Percentiles rank a stretch among this genome's conserved stretches.
Conservation (phyloP, 2,329 filamentous ascomycete species). For the Colletotrichum noveboracense region DNA sequence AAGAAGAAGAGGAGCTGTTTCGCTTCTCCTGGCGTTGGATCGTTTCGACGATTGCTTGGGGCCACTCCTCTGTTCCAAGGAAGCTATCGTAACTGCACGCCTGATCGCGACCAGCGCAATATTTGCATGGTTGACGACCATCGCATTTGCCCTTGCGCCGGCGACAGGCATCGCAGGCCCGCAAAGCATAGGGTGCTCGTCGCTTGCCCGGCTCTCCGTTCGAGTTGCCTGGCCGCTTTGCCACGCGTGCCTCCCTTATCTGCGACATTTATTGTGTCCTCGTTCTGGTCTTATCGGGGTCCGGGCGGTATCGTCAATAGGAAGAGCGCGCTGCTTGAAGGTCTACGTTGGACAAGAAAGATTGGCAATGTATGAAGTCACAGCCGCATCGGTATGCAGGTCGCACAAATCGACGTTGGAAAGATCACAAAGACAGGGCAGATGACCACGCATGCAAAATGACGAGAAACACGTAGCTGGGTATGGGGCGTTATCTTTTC, state of each 20-base stretch:
- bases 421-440: not conserved
- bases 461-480: not conserved
- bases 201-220: slow-evolving; percentile 1
- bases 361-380: not conserved
- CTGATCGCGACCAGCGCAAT: slow-evolving; percentile 20
- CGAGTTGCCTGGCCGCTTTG: not conserved
- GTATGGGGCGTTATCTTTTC: not conserved
- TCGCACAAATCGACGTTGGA: not conserved
- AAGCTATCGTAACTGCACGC: slow-evolving; percentile 20
- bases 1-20: not conserved
- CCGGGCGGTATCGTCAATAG: not conserved
- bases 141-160: slow-evolving; percentile 28
- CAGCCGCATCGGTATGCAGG: not conserved
- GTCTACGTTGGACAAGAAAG: not conserved
- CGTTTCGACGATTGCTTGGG: not conserved
- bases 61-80: not conserved
- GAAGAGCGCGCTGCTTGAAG: not conserved
- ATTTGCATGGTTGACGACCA: slow-evolving; percentile 25
- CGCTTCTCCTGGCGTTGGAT: not conserved
- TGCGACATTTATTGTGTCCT: not conserved
- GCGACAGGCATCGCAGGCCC: slow-evolving; percentile 29
- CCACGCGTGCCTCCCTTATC: not conserved
- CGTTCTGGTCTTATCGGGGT: not conserved
- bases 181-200: slow-evolving; percentile 25
- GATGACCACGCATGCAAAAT: not conserved